Evolutionary conservation across 352 stramenopile species (phyloP).

Genomic region (Phytopythium helicoides): DNA sequence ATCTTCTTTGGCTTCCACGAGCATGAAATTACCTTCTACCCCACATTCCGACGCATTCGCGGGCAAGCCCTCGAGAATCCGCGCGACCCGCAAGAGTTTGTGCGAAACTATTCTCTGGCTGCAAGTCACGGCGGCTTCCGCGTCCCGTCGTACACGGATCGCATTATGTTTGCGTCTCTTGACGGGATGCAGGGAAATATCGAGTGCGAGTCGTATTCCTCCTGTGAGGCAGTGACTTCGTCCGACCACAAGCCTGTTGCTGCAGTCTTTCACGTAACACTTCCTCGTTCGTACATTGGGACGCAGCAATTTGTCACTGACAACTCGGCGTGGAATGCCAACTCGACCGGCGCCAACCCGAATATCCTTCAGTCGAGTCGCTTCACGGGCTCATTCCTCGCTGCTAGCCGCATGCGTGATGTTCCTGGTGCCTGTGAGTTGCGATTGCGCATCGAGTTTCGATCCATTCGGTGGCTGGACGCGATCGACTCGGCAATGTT

Average conservation of each 20-base stretch:
- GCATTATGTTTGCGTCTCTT: constrained; percentile 82
- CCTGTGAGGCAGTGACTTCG: constrained; percentile 65
- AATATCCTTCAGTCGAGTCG: constrained; percentile 33
- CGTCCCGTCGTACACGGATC: constrained; percentile 89
- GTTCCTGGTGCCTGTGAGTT: constrained; percentile 57
- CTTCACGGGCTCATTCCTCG: constrained; percentile 7
- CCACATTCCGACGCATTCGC: constrained; percentile 74
- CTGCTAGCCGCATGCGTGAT: constrained; percentile 55
- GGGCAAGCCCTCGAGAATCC: constrained; percentile 36
- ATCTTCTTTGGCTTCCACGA: constrained; percentile 82
- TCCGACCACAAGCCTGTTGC: constrained; percentile 87
- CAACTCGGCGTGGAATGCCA: constrained; percentile 33
- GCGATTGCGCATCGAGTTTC: constrained; percentile 62
- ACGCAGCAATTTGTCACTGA: constrained; percentile 13
- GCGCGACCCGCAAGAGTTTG: constrained; percentile 28
- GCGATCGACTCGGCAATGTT: constrained; percentile 55
- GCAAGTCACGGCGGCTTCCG: constrained; percentile 58
- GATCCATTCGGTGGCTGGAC: constrained; percentile 70
- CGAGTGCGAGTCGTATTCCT: constrained; percentile 69
- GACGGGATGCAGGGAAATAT: constrained; percentile 50
- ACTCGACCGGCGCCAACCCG: constrained; percentile 40
- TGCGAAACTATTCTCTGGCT: constrained; percentile 63
- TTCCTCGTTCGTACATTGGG: constrained; percentile 9
- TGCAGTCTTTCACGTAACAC: constrained; percentile 52
- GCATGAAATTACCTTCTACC: constrained; percentile 65